Evolutionary conservation across 1,284 basidiomycete genomes (phyloP).

Genomic region (Tilletia caries): DNA sequence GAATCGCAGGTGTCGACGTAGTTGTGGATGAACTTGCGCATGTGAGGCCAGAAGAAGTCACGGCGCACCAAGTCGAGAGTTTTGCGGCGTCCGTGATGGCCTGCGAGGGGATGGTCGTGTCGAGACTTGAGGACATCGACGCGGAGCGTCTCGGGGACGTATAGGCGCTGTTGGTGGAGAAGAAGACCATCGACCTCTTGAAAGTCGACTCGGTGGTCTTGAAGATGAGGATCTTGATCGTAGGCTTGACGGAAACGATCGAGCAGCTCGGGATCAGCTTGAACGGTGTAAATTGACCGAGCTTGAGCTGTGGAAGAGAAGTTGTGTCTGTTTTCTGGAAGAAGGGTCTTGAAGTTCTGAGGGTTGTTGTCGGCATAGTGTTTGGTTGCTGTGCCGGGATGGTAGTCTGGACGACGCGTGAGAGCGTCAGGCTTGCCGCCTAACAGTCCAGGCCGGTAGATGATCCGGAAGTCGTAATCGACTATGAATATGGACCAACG

Average conservation of each 20-base stretch:
- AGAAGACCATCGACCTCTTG: conserved; percentile 7
- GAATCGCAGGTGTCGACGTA: conserved; percentile 56
- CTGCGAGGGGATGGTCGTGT: conserved; percentile 13
- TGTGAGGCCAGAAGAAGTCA: conserved; percentile 55
- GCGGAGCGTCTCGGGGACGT: conserved; percentile 13
- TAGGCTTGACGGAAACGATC: neutral
- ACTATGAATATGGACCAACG: neutral
- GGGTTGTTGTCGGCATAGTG: neutral
- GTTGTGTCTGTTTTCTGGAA: neutral
- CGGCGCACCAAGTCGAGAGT: conserved; percentile 29
- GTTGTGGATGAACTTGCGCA: conserved; percentile 42
- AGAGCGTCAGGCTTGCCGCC: conserved; percentile 12
- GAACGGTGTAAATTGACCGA: neutral
- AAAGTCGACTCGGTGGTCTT: neutral
- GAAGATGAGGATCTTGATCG: conserved; percentile 6
- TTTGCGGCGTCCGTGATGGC: conserved; percentile 14
- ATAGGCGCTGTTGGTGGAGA: neutral
- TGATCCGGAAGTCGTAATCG: conserved; percentile 5
- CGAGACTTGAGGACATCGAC: neutral
- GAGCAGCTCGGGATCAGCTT: neutral
- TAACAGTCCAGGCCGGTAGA: conserved; percentile 1
- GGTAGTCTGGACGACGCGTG: conserved; percentile 11
- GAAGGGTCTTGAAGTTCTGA: conserved; percentile 11
- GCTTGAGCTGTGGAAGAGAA: neutral
- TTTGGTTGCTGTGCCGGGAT: neutral